Evolutionary conservation across 192 early-diverging fungal genomes (phyloP), one percentile per base, ranked within the genome.

Genomic region (Rhizoclosmatium globosum): DNA sequence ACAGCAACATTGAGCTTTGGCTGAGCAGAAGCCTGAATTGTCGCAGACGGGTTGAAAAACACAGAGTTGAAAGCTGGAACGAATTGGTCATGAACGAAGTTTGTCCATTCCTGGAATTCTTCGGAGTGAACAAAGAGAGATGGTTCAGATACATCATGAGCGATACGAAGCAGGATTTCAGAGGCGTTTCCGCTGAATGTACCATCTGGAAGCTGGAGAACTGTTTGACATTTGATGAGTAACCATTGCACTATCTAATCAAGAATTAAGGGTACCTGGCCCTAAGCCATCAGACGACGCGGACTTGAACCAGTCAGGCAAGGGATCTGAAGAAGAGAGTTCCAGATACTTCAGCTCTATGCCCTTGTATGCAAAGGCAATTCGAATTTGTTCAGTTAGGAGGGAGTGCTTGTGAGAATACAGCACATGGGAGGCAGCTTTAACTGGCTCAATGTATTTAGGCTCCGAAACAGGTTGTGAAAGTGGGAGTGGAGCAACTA

Each of bases 301-400:
- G 6, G 42, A 17, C 0, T 13, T 31, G 43, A 64, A 64, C 72
- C 72, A 74, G 6, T 74, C 72, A 4, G 72, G 72, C 72, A 38
- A 31, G 1, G 56, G 9, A n/a, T 74, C 61, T 7, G 15, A 17
- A 3, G 56, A 39, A 6, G 13, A 59, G 58, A 38, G 42, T 50
- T 59, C 50, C 17, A 58, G 13, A 23, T 79, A 50, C 11, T n/a
- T 17, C 19, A 53, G 4, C 0, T 44, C 11, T 4, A 60, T 9
- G 13, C 46, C 46, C 47, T 62, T 73, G 59, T 42, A 38, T 23
- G 53, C 56, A 50, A 78, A 58, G 31, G 78, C 70, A 6, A 79
- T 42, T 17, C 74, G 78, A 19, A 74, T 74, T 62, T 59, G 69
- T 56, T 79, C 68, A 69, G 74, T 62, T 56, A 79, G 39, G 4